Base-by-base conservation (phyloP, 192 early-diverging fungal species). In the Coemansia sp. region DNA sequence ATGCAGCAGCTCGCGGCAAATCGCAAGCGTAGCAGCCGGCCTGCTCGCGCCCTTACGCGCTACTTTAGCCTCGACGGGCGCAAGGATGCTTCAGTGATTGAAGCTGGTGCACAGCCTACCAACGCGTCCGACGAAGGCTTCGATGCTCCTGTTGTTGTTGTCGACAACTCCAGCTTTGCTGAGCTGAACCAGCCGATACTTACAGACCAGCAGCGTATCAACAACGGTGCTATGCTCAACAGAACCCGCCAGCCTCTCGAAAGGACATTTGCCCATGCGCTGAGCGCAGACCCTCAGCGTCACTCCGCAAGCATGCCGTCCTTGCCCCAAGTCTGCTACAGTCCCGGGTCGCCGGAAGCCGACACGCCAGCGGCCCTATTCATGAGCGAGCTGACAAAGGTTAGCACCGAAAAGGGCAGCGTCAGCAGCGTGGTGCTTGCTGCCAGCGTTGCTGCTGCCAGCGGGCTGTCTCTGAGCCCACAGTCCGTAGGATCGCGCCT, bases 401-500 rank as follows among this genome's bases (percentile, higher is more conserved):
- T 80, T n/a, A 64, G 42, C 20, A 68, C 60, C 19, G 45, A 48
- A 6, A 48, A 25, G 45, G 72, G 36, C 13, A 74, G 71, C 52
- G 19, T 68, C 29, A 61, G 70, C 57, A 74, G 71, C 61, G 45
- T 79, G 20, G 76, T 79, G 37, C 31, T 73, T 56, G 76, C 65
- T 2, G 76, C 72, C 17, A 67, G 64, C 22, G 62, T 57, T 11
- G 72, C 77, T 1, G 68, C 71, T 6, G 64, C 70, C 50, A 80
- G 77, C 53, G 28, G 57, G 6, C 60, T 44, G 13, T 67, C 77
- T 23, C 58, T 80, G 38, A 80, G 71, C 61, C 77, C 72, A 4
- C 62, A 74, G 61, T 70, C 68, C 0, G 67, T 73, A 27, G 76
- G 72, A 2, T 80, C 77, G 23, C 60, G 72, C 0, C 54, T 80